Conservation (phyloP, 768 basidiomycete genomes). For the Termitomyces sp. region DNA sequence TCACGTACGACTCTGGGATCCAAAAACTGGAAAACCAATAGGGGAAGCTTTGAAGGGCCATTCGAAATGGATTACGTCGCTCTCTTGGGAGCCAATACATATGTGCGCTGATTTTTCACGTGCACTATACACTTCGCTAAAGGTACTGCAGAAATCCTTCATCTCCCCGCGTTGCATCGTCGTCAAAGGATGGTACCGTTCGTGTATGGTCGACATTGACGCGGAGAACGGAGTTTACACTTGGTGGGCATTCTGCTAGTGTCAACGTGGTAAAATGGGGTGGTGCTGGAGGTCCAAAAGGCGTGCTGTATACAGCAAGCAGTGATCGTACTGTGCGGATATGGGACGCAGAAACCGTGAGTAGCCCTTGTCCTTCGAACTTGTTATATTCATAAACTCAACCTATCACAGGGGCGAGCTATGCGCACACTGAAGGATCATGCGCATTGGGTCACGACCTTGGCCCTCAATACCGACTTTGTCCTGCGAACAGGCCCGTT, state of each 20-base stretch:
- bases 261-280: constrained; percentile 98
- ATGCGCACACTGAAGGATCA: constrained; percentile 89
- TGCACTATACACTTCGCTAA: neutral
- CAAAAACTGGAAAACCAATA: constrained; percentile 81
- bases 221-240: constrained; percentile 70
- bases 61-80: constrained; percentile 92
- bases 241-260: constrained; percentile 91
- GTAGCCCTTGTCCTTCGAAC: constrained; percentile 15
- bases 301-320: constrained; percentile 90
- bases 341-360: constrained; percentile 81
- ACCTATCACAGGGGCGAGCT: constrained; percentile 61
- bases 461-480: constrained; percentile 94
- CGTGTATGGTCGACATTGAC: constrained; percentile 86
- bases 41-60: constrained; percentile 92
- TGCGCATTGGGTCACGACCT: constrained; percentile 98
- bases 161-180: constrained; percentile 84
- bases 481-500: constrained; percentile 87
- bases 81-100: constrained; percentile 96
- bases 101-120: constrained; percentile 39
- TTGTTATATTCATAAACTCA: neutral
- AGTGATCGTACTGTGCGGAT: constrained; percentile 92
- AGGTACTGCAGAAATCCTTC: constrained; percentile 54
- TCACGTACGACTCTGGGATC: constrained; percentile 90
- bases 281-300: constrained; percentile 64
- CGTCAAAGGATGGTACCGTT: constrained; percentile 94